Percentiles rank a stretch among this genome's conserved stretches.
Evolutionary conservation across 495 filamentous ascomycete species (phyloP).

Genomic region (Penicillium canescens): DNA sequence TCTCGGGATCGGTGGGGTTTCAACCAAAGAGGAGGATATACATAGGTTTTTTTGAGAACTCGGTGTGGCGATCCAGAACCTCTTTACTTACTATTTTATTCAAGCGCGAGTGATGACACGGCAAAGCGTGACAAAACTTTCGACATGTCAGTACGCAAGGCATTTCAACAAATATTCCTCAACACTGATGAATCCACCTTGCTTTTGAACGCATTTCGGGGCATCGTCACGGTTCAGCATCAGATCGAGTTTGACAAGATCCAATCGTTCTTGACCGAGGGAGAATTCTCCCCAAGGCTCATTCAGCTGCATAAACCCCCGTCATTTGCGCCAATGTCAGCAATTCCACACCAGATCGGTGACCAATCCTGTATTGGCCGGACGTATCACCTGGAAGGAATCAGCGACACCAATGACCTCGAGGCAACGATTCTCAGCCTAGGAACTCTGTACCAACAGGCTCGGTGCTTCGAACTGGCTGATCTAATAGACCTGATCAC

Average conservation of each 20-base stretch:
- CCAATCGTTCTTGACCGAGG: not conserved
- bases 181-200: not conserved
- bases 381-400: not conserved
- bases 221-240: not conserved
- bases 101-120: no score
- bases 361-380: conserved; percentile 2
- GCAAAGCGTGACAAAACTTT: not conserved
- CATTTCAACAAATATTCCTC: not conserved
- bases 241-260: conserved; percentile 3
- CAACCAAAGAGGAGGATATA: no score
- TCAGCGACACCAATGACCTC: conserved; percentile 1
- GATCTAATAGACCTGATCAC: conserved; percentile 10
- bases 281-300: conserved; percentile 8
- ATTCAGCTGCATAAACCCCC: not conserved
- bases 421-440: conserved; percentile 2
- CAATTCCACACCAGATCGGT: not conserved
- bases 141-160: not conserved
- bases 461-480: not conserved
- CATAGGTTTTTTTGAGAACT: no score
- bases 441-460: conserved; percentile 12
- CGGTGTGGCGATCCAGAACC: no score
- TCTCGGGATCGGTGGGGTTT: no score
- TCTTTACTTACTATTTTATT: no score
- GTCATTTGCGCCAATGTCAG: not conserved
- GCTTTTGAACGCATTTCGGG: not conserved